These are phyloP conservation scores for Cystobasidium onofrii DNA, from an alignment of 768 basidiomycete genomes.

Conservation along the genomic window DNA sequence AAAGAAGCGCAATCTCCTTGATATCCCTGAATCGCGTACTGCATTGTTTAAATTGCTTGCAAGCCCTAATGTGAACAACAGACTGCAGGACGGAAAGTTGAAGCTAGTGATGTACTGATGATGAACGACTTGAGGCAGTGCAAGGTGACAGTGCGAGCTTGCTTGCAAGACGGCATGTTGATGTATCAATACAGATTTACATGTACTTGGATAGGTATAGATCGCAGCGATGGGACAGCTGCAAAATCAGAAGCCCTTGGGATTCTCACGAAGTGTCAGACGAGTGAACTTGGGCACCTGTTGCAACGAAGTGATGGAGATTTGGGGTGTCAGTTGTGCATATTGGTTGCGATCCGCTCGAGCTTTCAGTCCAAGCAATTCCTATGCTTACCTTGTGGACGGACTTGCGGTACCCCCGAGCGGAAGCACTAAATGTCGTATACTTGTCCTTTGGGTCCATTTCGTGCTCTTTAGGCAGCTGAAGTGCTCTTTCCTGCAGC, in stretches of 20 bases:
- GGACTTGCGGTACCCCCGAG: conserved; percentile 25
- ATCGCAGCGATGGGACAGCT: not conserved
- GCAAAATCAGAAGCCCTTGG: conserved; percentile 23
- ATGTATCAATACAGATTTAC: not conserved
- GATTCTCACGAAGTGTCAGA: conserved; percentile 26
- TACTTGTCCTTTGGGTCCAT: conserved; percentile 93
- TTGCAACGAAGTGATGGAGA: not conserved
- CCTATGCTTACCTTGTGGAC: conserved; percentile 30
- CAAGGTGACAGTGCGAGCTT: not conserved
- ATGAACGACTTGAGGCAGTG: too few species aligned
- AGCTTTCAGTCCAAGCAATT: not conserved
- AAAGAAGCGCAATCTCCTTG: conserved; percentile 25
- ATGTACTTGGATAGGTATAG: too few species aligned
- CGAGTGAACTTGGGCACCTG: conserved; percentile 32
- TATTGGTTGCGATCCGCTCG: too few species aligned
- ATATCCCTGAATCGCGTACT: conserved; percentile 17
- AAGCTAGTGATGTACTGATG: conserved; percentile 28
- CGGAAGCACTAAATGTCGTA: conserved; percentile 58
- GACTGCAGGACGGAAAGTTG: conserved; percentile 23
- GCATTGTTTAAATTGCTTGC: conserved; percentile 18
- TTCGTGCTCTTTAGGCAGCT: conserved; percentile 83
- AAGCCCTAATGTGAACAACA: not conserved
- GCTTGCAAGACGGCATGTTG: not conserved
- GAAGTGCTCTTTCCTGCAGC: conserved; percentile 60
- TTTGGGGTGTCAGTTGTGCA: too few species aligned